Evolutionary conservation across 1,139 yeast genomes (phyloP).

Genomic region (Zygosaccharomyces pseudobailii): DNA sequence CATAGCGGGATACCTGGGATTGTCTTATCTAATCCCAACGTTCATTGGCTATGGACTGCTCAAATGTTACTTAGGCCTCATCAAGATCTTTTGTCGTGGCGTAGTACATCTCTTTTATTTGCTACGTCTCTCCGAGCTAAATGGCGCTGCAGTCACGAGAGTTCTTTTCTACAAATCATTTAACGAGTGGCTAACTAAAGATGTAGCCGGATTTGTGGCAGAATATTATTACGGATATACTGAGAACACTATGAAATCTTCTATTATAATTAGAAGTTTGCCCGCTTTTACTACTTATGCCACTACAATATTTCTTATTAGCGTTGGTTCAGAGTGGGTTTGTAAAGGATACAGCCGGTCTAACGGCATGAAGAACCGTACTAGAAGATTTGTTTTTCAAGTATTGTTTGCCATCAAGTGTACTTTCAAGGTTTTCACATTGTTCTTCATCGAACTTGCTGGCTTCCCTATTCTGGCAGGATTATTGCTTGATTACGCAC

Average conservation of each 20-base stretch:
- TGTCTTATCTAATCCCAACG: slow-evolving; percentile 54
- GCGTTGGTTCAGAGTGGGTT: slow-evolving; percentile 42
- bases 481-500: slow-evolving; percentile 61
- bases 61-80: slow-evolving; percentile 14
- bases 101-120: slow-evolving; percentile 10
- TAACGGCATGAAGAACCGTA: slow-evolving; percentile 35
- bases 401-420: slow-evolving; percentile 51
- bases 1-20: slow-evolving; percentile 41
- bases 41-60: slow-evolving; percentile 39
- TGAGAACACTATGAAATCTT: slow-evolving; percentile 19
- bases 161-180: slow-evolving; percentile 9
- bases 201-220: slow-evolving; percentile 6
- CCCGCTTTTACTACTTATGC: slow-evolving; percentile 47
- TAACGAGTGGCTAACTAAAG: slow-evolving; percentile 7
- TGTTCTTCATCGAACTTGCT: slow-evolving; percentile 74
- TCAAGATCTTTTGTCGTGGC: slow-evolving; percentile 16
- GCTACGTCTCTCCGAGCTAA: slow-evolving; percentile 8
- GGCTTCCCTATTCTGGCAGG: slow-evolving; percentile 90
- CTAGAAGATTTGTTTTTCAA: slow-evolving; percentile 44
- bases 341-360: slow-evolving; percentile 46
- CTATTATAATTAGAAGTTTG: slow-evolving; percentile 31
- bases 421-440: slow-evolving; percentile 66
- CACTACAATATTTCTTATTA: slow-evolving; percentile 43
- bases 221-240: slow-evolving; percentile 18
- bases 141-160: slow-evolving; percentile 3